Conservation (phyloP, 75 land plant genomes). For the Selaginella moellendorffii region DNA sequence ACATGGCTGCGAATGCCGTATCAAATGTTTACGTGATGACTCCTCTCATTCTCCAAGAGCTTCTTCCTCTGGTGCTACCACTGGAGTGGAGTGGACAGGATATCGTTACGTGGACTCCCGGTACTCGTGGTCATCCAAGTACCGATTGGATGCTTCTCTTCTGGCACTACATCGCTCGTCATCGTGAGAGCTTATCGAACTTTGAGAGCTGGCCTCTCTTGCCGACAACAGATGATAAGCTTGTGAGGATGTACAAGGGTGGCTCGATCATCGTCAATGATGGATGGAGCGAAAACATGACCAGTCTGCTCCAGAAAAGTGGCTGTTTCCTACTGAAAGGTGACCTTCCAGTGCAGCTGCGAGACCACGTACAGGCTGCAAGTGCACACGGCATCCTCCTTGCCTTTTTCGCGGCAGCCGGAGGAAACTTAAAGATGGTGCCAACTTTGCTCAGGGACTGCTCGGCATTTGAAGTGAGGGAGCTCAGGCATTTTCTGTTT, state of each 20-base stretch:
- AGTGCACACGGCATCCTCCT: constrained; percentile 61
- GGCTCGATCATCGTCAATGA: constrained; percentile 54
- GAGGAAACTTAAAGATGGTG: constrained; percentile 22
- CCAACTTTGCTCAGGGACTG: constrained; percentile 28
- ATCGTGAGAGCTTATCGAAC: constrained; percentile 30
- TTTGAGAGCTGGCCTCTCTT: constrained; percentile 68
- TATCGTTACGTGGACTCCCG: constrained; percentile 18
- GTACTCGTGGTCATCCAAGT: constrained; percentile 55
- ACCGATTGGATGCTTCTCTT: constrained; percentile 58
- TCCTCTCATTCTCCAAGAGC: constrained; percentile 46
- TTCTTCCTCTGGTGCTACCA: constrained; percentile 53
- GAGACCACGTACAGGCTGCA: constrained; percentile 59
- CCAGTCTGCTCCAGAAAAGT: constrained; percentile 45
- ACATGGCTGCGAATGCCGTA: constrained; percentile 37
- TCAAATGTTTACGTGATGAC: constrained; percentile 47
- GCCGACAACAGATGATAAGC: constrained; percentile 46
- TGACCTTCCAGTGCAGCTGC: constrained; percentile 48
- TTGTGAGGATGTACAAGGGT: constrained; percentile 40
- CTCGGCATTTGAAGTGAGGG: constrained; percentile 51
- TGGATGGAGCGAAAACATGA: constrained; percentile 93
- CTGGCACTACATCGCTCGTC: constrained; percentile 53
- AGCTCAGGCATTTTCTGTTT: constrained; percentile 64
- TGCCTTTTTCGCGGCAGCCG: constrained; percentile 41
- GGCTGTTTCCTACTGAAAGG: constrained; percentile 45
- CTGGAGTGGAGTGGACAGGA: constrained; percentile 56